Percentiles rank a stretch among this genome's conserved stretches.
phyloP scores from a whole-genome alignment of 2,329 filamentous ascomycete species.

The Fusarium graminum region DNA sequence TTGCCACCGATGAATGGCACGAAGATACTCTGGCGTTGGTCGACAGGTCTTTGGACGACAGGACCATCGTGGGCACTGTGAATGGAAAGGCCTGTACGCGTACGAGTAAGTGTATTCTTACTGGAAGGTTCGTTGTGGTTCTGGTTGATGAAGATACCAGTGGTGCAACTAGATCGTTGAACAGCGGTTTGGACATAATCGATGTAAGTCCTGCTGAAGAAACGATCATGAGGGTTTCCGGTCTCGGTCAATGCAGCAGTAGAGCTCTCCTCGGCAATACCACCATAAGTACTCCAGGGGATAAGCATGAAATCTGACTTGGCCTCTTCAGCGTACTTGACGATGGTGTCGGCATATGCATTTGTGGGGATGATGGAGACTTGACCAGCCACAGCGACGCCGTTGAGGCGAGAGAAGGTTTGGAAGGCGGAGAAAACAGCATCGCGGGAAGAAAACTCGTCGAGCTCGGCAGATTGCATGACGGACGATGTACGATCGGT shows the following conservation, averaged over 20 bases:
- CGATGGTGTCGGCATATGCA: slow-evolving; percentile 83
- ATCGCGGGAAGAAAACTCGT: slow-evolving; percentile 79
- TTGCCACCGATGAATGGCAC: slow-evolving; percentile 86
- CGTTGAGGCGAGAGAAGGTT: slow-evolving; percentile 86
- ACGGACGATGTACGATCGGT: slow-evolving; percentile 94
- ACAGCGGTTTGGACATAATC: slow-evolving; percentile 80
- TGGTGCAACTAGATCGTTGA: slow-evolving; percentile 78
- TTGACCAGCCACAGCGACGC: slow-evolving; percentile 84
- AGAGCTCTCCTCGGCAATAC: slow-evolving; percentile 70
- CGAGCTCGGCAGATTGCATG: slow-evolving; percentile 89
- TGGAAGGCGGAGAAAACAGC: slow-evolving; percentile 93
- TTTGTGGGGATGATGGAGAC: slow-evolving; percentile 83
- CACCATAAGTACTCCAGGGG: slow-evolving; percentile 89
- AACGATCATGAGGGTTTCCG: slow-evolving; percentile 43
- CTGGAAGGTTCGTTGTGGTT: slow-evolving; percentile 52
- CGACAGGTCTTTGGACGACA: slow-evolving; percentile 65
- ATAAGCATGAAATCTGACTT: slow-evolving; percentile 81
- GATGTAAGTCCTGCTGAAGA: slow-evolving; percentile 67
- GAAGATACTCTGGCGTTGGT: slow-evolving; percentile 85
- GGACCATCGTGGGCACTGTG: slow-evolving; percentile 65
- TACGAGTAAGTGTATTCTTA: slow-evolving; percentile 63
- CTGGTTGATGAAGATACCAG: slow-evolving; percentile 65
- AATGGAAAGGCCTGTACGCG: slow-evolving; percentile 42
- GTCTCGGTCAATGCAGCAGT: slow-evolving; percentile 29
- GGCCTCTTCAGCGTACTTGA: slow-evolving; percentile 76